Percentiles rank a stretch among this genome's conserved stretches.
Evolutionary conservation across 805 yeast genomes (phyloP).

Genomic region (Grigorovia humatica): DNA sequence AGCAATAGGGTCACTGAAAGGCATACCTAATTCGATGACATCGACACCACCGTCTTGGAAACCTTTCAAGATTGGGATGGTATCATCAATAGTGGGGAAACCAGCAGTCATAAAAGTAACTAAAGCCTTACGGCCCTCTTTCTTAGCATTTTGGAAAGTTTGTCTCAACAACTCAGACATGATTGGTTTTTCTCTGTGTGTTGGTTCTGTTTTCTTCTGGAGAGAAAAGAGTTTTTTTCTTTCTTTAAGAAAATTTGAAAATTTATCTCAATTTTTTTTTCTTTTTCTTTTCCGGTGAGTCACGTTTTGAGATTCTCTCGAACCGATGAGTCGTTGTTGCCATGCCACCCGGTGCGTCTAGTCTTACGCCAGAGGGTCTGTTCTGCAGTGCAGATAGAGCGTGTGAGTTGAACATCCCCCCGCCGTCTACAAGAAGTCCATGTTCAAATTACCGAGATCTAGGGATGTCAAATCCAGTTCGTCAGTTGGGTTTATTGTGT

Average conservation of each 20-base stretch:
- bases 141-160: slow-evolving; percentile 45
- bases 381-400: too few relatives aligned
- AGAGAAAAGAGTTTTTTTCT: background rate
- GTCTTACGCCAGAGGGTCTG: too few relatives aligned
- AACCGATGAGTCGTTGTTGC: too few relatives aligned
- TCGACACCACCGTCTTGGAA: slow-evolving; percentile 95
- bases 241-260: background rate
- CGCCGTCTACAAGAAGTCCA: slow-evolving; percentile 21
- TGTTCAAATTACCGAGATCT: slow-evolving; percentile 21
- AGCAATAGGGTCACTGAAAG: slow-evolving; percentile 97
- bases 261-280: too few relatives aligned
- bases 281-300: too few relatives aligned
- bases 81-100: slow-evolving; percentile 77
- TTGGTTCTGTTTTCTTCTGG: background rate
- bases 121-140: slow-evolving; percentile 71
- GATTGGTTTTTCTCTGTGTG: background rate
- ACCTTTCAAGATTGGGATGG: slow-evolving; percentile 75
- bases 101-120: slow-evolving; percentile 94
- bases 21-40: slow-evolving; percentile 88
- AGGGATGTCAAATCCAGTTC: slow-evolving; percentile 20
- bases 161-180: slow-evolving; percentile 36
- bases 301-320: too few relatives aligned
- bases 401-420: too few relatives aligned
- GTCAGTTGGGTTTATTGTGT: slow-evolving; percentile 3
- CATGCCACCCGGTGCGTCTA: too few relatives aligned